phyloP scores from a whole-genome alignment of 2,329 filamentous ascomycete species.

The Annulohypoxylon truncatum region DNA sequence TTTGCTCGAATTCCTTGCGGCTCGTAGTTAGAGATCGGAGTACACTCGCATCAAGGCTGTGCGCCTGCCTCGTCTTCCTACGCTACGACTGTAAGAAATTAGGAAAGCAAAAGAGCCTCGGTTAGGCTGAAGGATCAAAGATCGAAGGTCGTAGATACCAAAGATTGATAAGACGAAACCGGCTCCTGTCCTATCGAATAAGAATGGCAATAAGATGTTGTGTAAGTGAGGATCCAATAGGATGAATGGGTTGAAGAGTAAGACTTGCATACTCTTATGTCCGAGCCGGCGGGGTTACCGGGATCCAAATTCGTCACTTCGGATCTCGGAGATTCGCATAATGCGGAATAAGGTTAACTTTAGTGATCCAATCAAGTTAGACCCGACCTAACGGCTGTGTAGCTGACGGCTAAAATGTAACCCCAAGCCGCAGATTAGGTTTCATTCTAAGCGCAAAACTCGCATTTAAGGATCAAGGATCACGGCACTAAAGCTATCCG shows the following conservation, averaged over 20 bases:
- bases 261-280: conserved; percentile 16
- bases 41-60: conserved; percentile 23
- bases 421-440: conserved; percentile 9
- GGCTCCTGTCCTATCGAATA: background rate
- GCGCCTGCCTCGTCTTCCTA: conserved; percentile 11
- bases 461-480: background rate
- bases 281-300: conserved; percentile 33
- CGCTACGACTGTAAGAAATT: background rate
- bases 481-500: background rate
- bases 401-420: background rate
- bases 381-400: background rate
- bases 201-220: background rate
- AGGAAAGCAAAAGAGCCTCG: background rate
- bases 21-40: conserved; percentile 34
- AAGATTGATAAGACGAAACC: conserved; percentile 12
- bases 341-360: conserved; percentile 20
- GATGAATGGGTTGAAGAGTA: background rate
- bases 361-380: background rate
- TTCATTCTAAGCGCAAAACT: background rate
- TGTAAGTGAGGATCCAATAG: conserved; percentile 9
- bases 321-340: conserved; percentile 36
- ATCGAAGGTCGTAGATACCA: conserved; percentile 6
- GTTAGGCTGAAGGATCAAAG: conserved; percentile 15
- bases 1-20: conserved; percentile 12
- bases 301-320: conserved; percentile 15